phyloP scores from a whole-genome alignment of 805 yeast genomes.

The Zygoascus flipseniorum region DNA sequence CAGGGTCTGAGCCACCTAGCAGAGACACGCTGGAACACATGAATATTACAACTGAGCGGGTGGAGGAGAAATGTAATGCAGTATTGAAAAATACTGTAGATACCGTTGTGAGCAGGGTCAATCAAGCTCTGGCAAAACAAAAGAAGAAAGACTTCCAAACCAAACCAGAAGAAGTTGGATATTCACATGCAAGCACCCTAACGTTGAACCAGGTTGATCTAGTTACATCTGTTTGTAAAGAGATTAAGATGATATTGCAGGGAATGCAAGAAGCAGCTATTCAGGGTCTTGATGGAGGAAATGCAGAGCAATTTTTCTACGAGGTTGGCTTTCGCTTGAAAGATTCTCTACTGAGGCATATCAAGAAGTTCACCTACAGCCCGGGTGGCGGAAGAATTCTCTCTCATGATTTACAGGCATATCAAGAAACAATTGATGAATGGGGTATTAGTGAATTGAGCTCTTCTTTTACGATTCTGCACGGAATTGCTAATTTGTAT shows the following conservation, averaged over 20 bases:
- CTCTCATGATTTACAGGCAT: constrained; percentile 66
- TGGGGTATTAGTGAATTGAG: constrained; percentile 58
- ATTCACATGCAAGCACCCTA: constrained; percentile 26
- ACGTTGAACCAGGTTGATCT: not conserved
- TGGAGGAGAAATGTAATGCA: constrained; percentile 58
- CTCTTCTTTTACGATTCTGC: constrained; percentile 57
- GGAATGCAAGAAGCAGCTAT: constrained; percentile 35
- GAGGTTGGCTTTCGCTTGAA: constrained; percentile 54
- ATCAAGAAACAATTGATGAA: constrained; percentile 56
- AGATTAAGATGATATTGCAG: constrained; percentile 45
- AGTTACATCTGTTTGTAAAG: constrained; percentile 57
- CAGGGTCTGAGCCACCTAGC: constrained; percentile 47
- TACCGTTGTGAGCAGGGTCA: constrained; percentile 40
- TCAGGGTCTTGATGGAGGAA: constrained; percentile 35
- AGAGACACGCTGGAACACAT: constrained; percentile 52
- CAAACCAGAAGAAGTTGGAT: constrained; percentile 24
- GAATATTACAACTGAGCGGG: constrained; percentile 49
- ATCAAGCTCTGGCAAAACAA: constrained; percentile 50
- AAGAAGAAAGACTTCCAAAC: constrained; percentile 62
- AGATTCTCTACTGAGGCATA: constrained; percentile 56
- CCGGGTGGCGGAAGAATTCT: constrained; percentile 76
- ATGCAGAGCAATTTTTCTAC: constrained; percentile 42
- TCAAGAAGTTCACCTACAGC: constrained; percentile 64
- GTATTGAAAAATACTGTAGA: constrained; percentile 53
- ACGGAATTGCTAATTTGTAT: constrained; percentile 77